Evolutionary conservation across 192 early-diverging fungal genomes (phyloP), one percentile per base, ranked within the genome.

Genomic region (Rhizoclosmatium globosum): DNA sequence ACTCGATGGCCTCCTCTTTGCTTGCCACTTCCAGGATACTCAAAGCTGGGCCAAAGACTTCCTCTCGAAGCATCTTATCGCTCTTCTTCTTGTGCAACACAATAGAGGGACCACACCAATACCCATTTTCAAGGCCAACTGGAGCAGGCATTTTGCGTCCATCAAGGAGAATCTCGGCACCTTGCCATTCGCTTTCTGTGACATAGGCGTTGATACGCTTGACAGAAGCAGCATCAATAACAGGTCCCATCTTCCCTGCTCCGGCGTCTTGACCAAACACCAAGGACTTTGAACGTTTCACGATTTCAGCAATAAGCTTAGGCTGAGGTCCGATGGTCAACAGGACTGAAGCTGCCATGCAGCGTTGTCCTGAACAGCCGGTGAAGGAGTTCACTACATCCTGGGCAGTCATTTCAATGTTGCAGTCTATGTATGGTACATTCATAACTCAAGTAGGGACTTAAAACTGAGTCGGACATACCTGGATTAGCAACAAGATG

Each of bases 1-100:
- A 88, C 6, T 68, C 87, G 56, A 95, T 74, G 0, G 94, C 94
- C 71, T 92, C 89, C 41, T 92, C 91, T 23, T 84, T 81, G 71
- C 57, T 79, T 4, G 79, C 69, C 60, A 87, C 87, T 15, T 86
- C 83, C 74, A 90, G 83, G 57, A 95, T 86, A 43, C 89, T 91
- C 64, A 95, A 79, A 4, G 93, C 92, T 0, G 94, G 94, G 6
- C 94, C 94, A 87, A 95, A 95, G 68, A 95, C 94, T 86, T 95
- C 94, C 62, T 90, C 87, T 62, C 91, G 87, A 77, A 94, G 84
- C 41, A 93, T 93, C 9, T 75, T 56, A 68, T 94, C 93, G 43
- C 74, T 69, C 44, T 86, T 77, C 56, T 83, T 84, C 4, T 77
- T 84, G 74, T 94, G 94, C 50, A 81, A 65, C 47, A 95, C 80